phyloP scores from a whole-genome alignment of 345 rosid genomes.

The Laguncularia racemosa region DNA sequence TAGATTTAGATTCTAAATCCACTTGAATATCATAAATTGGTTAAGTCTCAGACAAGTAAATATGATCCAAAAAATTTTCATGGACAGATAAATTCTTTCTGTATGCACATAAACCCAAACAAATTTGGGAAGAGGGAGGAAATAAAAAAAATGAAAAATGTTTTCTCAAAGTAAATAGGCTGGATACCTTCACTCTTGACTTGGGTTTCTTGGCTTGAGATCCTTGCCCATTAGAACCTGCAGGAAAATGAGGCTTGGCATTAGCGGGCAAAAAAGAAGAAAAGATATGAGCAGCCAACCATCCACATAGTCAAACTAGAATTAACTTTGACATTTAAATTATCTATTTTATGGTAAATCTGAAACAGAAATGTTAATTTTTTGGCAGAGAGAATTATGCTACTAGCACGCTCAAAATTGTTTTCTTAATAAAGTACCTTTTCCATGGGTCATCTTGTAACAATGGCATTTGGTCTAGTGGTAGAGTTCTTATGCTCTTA shows the following conservation, averaged over 20 bases:
- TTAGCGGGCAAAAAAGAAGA: neutral
- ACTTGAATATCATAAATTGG: too few species aligned
- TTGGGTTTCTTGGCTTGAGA: slow-evolving; percentile 52
- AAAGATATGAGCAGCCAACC: neutral
- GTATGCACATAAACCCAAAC: too few species aligned
- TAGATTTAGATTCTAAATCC: too few species aligned
- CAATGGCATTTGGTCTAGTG: too few species aligned
- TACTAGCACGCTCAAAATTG: too few species aligned
- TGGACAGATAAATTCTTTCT: too few species aligned
- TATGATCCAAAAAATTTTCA: neutral
- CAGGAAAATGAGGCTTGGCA: slow-evolving; percentile 7
- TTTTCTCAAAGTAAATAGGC: slow-evolving; percentile 1
- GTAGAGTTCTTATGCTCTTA: neutral
- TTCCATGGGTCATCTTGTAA: too few species aligned
- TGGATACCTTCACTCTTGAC: slow-evolving; percentile 59
- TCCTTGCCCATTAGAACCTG: slow-evolving; percentile 68
- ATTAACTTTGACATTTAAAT: neutral
- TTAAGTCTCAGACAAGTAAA: neutral
- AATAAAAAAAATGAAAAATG: neutral
- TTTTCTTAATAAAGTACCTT: too few species aligned
- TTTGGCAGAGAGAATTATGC: too few species aligned
- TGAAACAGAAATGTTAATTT: too few species aligned
- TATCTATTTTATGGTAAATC: too few species aligned
- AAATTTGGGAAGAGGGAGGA: too few species aligned
- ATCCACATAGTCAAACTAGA: neutral